These are phyloP conservation scores for Salix udensis DNA, from an alignment of 345 rosid species.

Conservation along the genomic window DNA sequence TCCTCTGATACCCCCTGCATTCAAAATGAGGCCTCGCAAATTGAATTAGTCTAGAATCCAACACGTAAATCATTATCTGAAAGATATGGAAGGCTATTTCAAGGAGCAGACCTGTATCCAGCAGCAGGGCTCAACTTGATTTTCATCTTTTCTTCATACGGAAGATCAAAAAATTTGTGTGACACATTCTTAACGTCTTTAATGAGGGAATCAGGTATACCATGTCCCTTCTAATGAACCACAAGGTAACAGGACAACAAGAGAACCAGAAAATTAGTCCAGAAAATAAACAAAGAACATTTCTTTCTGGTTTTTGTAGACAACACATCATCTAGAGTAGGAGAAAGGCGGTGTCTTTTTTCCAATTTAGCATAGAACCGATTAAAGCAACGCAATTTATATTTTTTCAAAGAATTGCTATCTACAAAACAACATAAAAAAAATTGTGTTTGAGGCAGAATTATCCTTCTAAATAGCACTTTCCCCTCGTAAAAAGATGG, in stretches of 20 bases:
- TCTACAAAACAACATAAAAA: too few species aligned
- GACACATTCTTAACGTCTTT: slow-evolving; percentile 45
- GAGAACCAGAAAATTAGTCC: not conserved
- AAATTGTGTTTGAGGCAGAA: too few species aligned
- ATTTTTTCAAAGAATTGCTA: too few species aligned
- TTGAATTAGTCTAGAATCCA: not conserved
- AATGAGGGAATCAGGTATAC: slow-evolving; percentile 56
- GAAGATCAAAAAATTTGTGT: slow-evolving; percentile 52
- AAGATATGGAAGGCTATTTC: not conserved
- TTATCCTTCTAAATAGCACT: too few species aligned
- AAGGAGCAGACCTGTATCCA: slow-evolving; percentile 64
- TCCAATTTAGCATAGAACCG: too few species aligned
- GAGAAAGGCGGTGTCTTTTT: not conserved
- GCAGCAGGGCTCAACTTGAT: slow-evolving; percentile 64
- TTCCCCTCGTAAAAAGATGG: too few species aligned
- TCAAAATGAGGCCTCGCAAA: slow-evolving; percentile 4
- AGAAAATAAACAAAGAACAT: not conserved
- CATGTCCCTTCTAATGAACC: slow-evolving; percentile 67
- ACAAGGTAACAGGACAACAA: not conserved
- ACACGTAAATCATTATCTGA: not conserved
- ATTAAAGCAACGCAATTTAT: too few species aligned
- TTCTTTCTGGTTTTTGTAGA: not conserved
- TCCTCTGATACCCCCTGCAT: slow-evolving; percentile 81
- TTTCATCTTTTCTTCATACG: slow-evolving; percentile 60
- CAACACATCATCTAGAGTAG: not conserved